Conservation (phyloP, 805 yeast species). For the Nakazawaea populi region DNA sequence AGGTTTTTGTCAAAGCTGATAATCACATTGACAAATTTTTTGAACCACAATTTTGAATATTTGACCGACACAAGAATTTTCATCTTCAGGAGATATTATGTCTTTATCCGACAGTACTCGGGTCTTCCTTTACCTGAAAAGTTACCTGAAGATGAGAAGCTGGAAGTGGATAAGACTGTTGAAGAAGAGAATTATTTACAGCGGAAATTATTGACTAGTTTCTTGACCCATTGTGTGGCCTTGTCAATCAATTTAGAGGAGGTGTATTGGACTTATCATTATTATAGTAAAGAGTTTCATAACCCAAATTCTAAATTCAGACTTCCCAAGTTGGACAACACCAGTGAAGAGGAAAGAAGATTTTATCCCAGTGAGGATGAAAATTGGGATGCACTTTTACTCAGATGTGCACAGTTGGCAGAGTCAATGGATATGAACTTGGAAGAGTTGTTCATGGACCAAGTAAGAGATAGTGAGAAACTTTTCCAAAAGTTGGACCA, state of each 20-base stretch:
- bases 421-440: constrained; percentile 63
- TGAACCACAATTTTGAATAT: constrained; percentile 34
- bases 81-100: constrained; percentile 56
- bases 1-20: constrained; percentile 69
- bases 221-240: constrained; percentile 49
- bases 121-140: constrained; percentile 38
- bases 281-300: constrained; percentile 1
- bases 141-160: constrained; percentile 24
- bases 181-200: constrained; percentile 60
- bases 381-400: constrained; percentile 20
- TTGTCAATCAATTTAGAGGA: constrained; percentile 16
- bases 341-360: too few species aligned
- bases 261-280: constrained; percentile 3
- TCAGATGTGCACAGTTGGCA: constrained; percentile 44
- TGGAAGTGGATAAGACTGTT: constrained; percentile 32
- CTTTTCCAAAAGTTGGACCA: constrained; percentile 32
- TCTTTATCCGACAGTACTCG: constrained; percentile 53
- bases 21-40: constrained; percentile 48
- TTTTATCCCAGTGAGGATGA: constrained; percentile 1
- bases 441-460: constrained; percentile 29
- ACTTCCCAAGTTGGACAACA: constrained; percentile 12
- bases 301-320: constrained; percentile 13
- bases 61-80: constrained; percentile 24
- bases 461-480: constrained; percentile 29
- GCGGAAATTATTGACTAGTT: constrained; percentile 56